Evolutionary conservation across 352 stramenopile genomes (phyloP).

Genomic region (Globisporangium viniferum): DNA sequence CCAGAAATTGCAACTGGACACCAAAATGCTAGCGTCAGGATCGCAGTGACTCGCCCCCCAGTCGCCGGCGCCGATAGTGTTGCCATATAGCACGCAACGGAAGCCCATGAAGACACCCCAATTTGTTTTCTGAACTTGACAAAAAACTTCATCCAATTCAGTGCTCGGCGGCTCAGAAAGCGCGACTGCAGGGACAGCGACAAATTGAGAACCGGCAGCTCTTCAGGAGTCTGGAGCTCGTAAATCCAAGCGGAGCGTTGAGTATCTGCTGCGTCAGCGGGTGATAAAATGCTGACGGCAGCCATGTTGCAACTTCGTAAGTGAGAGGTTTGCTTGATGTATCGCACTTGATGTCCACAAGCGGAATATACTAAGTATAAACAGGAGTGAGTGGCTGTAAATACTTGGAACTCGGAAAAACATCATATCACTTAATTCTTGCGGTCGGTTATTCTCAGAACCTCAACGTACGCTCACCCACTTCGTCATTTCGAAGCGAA

Average conservation of each 20-base stretch:
- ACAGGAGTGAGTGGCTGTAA: too few relatives aligned
- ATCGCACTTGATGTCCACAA: too few relatives aligned
- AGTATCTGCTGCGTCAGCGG: too few relatives aligned
- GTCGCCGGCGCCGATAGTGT: background rate
- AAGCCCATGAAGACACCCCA: constrained; percentile 5
- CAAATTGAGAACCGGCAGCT: constrained; percentile 16
- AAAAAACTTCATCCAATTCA: constrained; percentile 3
- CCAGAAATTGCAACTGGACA: background rate
- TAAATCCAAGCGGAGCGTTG: background rate
- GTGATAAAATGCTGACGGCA: too few relatives aligned
- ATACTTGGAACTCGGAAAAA: too few relatives aligned
- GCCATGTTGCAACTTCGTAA: too few relatives aligned
- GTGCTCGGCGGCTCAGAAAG: constrained; percentile 3
- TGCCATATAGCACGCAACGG: constrained; percentile 9
- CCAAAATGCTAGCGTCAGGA: background rate
- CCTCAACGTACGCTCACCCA: too few relatives aligned
- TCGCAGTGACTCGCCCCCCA: background rate
- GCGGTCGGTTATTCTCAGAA: too few relatives aligned
- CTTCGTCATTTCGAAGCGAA: too few relatives aligned
- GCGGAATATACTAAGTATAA: too few relatives aligned
- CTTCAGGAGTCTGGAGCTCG: constrained; percentile 11
- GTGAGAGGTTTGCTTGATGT: too few relatives aligned
- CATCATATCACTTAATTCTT: too few relatives aligned
- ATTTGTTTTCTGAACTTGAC: constrained; percentile 18
- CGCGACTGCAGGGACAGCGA: constrained; percentile 15